phyloP scores from a whole-genome alignment of 345 rosid genomes.

The Brassica cretica region DNA sequence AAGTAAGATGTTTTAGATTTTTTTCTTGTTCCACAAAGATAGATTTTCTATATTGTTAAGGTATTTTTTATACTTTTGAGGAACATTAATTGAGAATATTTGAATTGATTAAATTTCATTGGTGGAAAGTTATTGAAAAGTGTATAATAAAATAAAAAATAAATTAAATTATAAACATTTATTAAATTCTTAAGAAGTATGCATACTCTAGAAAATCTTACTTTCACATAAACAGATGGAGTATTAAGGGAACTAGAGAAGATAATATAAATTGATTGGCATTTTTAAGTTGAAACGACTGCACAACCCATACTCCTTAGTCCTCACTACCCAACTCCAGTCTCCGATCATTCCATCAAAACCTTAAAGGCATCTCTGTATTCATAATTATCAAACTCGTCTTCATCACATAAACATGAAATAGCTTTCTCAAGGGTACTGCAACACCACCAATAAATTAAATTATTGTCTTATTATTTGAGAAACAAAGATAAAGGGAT shows the following conservation, averaged over 20 bases:
- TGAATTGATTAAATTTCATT: no score
- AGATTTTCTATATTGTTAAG: no score
- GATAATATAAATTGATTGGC: slow-evolving; percentile 2
- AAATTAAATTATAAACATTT: no score
- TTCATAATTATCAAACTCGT: background rate
- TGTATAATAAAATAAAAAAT: no score
- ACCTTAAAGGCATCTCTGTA: slow-evolving; percentile 8
- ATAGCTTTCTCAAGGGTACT: background rate
- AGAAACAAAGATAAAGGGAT: background rate
- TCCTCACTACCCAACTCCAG: slow-evolving; percentile 10
- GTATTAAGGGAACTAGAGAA: background rate
- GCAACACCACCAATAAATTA: slow-evolving; percentile 10
- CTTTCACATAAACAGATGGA: no score
- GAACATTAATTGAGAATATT: no score
- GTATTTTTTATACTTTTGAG: no score
- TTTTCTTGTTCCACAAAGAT: no score
- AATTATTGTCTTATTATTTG: slow-evolving; percentile 7
- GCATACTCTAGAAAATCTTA: no score
- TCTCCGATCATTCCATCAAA: slow-evolving; percentile 18
- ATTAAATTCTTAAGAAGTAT: no score
- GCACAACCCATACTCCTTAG: slow-evolving; percentile 6
- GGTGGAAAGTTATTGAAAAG: no score
- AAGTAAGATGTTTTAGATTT: no score
- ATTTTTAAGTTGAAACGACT: slow-evolving; percentile 11
- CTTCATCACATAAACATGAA: slow-evolving; percentile 6